These are phyloP conservation scores for Gaertneriomyces semiglobifer DNA, from an alignment of 192 early-diverging fungal genomes.

Conservation along the genomic window DNA sequence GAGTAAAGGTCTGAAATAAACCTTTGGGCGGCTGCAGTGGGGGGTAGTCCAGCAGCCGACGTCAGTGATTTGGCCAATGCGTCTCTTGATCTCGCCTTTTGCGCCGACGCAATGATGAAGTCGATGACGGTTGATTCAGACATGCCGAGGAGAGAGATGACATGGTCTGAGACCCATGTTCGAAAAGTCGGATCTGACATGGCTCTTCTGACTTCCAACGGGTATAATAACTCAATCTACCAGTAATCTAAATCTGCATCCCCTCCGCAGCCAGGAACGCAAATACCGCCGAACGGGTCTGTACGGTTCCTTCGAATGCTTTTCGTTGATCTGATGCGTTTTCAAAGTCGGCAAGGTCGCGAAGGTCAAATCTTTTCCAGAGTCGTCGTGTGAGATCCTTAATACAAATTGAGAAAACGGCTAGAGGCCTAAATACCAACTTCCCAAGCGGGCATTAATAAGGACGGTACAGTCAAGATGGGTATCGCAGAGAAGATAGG, in stretches of 20 bases:
- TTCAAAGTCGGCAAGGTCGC: too few relatives aligned
- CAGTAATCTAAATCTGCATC: too few relatives aligned
- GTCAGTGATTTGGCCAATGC: conserved; percentile 50
- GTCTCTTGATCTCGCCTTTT: conserved; percentile 56
- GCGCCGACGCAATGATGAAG: conserved; percentile 65
- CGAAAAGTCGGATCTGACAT: conserved; percentile 24
- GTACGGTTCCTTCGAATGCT: too few relatives aligned
- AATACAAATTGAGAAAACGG: too few relatives aligned
- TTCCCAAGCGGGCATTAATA: too few relatives aligned
- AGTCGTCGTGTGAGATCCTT: too few relatives aligned
- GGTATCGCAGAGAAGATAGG: conserved; percentile 48
- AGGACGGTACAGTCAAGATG: conserved; percentile 19
- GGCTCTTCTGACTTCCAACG: neutral
- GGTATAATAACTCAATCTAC: too few relatives aligned
- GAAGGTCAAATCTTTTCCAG: too few relatives aligned
- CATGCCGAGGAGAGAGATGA: conserved; percentile 64
- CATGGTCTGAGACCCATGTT: conserved; percentile 60
- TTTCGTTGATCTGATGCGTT: too few relatives aligned
- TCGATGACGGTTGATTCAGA: conserved; percentile 66
- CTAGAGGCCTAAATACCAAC: too few relatives aligned
- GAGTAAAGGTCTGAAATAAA: conserved; percentile 68
- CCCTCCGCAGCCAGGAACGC: too few relatives aligned
- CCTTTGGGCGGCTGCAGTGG: conserved; percentile 42
- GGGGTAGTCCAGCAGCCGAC: conserved; percentile 57
- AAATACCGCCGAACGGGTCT: too few relatives aligned